These are phyloP conservation scores for Nitzschia palea DNA, from an alignment of 108 stramenopile species.

Conservation along the genomic window DNA sequence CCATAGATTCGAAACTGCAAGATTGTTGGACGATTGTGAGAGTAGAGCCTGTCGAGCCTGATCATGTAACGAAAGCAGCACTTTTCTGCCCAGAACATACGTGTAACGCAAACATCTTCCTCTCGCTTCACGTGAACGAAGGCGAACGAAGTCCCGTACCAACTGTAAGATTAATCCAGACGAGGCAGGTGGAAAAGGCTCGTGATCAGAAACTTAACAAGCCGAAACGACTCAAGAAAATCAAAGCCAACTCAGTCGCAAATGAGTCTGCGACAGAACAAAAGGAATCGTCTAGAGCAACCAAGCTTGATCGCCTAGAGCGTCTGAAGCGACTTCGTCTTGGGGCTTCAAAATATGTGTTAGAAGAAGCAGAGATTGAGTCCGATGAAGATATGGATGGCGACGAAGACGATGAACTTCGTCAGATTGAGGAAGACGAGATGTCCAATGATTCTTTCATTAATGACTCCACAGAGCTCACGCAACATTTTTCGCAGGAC, in stretches of 20 bases:
- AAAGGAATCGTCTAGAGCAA: neutral
- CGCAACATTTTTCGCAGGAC: conserved; percentile 76
- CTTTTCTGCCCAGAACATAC: conserved; percentile 25
- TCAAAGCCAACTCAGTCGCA: neutral
- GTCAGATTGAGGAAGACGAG: conserved; percentile 62
- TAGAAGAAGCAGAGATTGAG: conserved; percentile 55
- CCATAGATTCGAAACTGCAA: neutral
- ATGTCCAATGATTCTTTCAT: conserved; percentile 68
- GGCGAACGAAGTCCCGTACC: neutral
- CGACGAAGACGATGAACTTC: conserved; percentile 56
- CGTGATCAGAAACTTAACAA: neutral
- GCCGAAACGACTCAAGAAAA: neutral
- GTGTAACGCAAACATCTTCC: neutral
- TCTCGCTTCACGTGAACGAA: neutral
- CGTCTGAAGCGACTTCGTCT: neutral
- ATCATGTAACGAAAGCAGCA: neutral
- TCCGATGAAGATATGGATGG: conserved; percentile 64
- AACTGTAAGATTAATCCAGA: conserved; percentile 5
- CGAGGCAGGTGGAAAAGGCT: conserved; percentile 2
- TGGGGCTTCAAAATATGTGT: conserved; percentile 31
- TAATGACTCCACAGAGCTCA: conserved; percentile 78
- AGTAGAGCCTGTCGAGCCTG: neutral
- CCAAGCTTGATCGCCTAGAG: conserved; percentile 1
- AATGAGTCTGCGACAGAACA: neutral
- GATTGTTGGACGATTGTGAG: conserved; percentile 23